Percentiles rank a stretch among this genome's conserved stretches.
These are phyloP conservation scores for Esteya vermicola DNA, from an alignment of 2,329 filamentous ascomycete genomes.

Conservation along the genomic window DNA sequence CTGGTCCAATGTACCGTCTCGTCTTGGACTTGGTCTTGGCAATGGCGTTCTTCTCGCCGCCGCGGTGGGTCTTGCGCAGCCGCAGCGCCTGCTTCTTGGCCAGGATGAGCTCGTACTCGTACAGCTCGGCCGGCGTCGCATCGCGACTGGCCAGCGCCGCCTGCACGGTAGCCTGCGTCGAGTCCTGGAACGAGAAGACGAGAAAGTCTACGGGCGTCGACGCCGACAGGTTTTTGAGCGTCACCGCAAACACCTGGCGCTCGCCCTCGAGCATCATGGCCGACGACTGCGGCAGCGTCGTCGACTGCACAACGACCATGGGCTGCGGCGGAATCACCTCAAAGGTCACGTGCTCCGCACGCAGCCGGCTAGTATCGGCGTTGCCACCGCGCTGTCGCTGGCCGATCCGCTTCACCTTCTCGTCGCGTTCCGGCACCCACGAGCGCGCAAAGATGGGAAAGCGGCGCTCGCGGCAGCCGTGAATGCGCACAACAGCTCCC, in stretches of 20 bases:
- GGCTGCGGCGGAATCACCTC: slow-evolving; percentile 73
- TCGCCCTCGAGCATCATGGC: slow-evolving; percentile 93
- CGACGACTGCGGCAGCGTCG: slow-evolving; percentile 67
- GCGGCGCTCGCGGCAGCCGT: slow-evolving; percentile 64
- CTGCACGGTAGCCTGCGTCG: slow-evolving; percentile 65
- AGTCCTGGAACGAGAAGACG: slow-evolving; percentile 80
- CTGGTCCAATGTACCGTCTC: slow-evolving; percentile 49
- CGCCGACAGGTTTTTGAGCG: slow-evolving; percentile 61
- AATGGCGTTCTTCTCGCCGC: background rate
- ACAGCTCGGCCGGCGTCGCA: slow-evolving; percentile 62
- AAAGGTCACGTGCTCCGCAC: slow-evolving; percentile 40
- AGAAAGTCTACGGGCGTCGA: slow-evolving; percentile 67
- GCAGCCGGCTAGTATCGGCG: too few relatives aligned
- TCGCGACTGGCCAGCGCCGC: slow-evolving; percentile 63
- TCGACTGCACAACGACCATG: slow-evolving; percentile 57
- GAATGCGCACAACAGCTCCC: slow-evolving; percentile 67
- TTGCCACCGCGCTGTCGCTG: too few relatives aligned
- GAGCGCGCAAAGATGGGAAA: slow-evolving; percentile 72
- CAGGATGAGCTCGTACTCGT: slow-evolving; percentile 73
- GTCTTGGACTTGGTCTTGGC: too few relatives aligned
- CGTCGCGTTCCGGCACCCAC: slow-evolving; percentile 56
- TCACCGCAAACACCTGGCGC: slow-evolving; percentile 60
- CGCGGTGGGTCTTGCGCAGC: slow-evolving; percentile 12
- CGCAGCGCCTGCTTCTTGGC: slow-evolving; percentile 58
- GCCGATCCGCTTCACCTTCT: slow-evolving; percentile 66